A percentile compares a stretch with the other conserved stretches of the same genome.
Conservation (phyloP, 805 yeast species). For the Cephaloascus albidus region DNA sequence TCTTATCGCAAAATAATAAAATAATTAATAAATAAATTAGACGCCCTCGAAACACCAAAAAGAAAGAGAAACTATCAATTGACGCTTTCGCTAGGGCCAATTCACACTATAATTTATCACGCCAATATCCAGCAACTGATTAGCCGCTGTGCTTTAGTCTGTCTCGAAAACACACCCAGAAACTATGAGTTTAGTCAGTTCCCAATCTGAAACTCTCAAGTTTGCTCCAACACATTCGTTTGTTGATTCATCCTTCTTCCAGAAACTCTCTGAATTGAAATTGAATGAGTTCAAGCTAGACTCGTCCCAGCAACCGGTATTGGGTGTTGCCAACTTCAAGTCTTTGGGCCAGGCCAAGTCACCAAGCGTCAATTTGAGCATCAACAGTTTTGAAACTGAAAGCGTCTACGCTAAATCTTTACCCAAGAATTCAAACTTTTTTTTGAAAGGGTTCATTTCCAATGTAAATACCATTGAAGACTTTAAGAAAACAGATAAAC, state of each 20-base stretch:
- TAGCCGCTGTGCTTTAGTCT: too few relatives aligned
- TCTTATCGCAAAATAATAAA: too few relatives aligned
- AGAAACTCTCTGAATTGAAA: constrained; percentile 61
- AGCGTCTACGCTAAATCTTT: constrained; percentile 4
- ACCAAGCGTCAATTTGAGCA: constrained; percentile 17
- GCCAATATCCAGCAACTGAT: too few relatives aligned
- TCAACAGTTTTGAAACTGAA: constrained; percentile 18
- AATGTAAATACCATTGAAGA: constrained; percentile 84
- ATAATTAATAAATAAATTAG: too few relatives aligned
- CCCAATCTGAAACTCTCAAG: constrained; percentile 6
- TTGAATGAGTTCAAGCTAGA: constrained; percentile 65
- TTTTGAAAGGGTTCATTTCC: constrained; percentile 22
- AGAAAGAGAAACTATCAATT: too few relatives aligned
- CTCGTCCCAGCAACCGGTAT: constrained; percentile 29
- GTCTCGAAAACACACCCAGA: too few relatives aligned
- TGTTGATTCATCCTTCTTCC: constrained; percentile 83
- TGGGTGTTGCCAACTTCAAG: constrained; percentile 25
- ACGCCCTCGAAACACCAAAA: too few relatives aligned
- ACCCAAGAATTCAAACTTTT: constrained; percentile 8
- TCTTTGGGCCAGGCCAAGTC: constrained; percentile 16
- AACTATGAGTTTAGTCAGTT: too few relatives aligned
- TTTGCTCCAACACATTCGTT: constrained; percentile 56
- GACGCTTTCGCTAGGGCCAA: too few relatives aligned
- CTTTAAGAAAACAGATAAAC: constrained; percentile 65
- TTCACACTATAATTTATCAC: too few relatives aligned